Evolutionary conservation across 2,329 filamentous ascomycete genomes (phyloP).

Genomic region (Trichoderma oligosporum): DNA sequence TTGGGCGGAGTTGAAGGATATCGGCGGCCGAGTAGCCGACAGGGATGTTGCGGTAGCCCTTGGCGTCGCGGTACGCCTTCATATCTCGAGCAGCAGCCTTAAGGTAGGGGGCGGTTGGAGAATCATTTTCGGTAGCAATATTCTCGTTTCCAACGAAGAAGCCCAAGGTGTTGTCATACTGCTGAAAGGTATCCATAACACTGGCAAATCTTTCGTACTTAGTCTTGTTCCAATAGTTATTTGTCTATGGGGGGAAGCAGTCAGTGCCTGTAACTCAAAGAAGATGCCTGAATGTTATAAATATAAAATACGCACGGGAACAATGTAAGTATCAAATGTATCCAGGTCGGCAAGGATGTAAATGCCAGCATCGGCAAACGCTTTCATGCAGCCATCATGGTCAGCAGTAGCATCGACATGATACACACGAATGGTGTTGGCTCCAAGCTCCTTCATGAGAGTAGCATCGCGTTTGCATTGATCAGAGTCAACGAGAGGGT

Average conservation of each 20-base stretch:
- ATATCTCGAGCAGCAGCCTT: slow-evolving; percentile 78
- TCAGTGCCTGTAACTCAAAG: not conserved
- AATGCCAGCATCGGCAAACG: slow-evolving; percentile 74
- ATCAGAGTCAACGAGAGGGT: slow-evolving; percentile 70
- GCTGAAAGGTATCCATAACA: slow-evolving; percentile 73
- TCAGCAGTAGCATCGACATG: slow-evolving; percentile 70
- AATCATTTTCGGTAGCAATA: slow-evolving; percentile 59
- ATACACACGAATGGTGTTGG: slow-evolving; percentile 84
- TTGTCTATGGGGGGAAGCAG: slow-evolving; percentile 38
- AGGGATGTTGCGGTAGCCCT: slow-evolving; percentile 76
- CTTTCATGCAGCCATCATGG: slow-evolving; percentile 77
- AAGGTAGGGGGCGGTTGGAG: slow-evolving; percentile 70
- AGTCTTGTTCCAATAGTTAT: slow-evolving; percentile 67
- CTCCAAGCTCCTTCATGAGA: slow-evolving; percentile 75
- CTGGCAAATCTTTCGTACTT: slow-evolving; percentile 65
- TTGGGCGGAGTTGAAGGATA: slow-evolving; percentile 63
- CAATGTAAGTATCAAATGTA: slow-evolving; percentile 66
- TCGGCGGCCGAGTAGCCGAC: slow-evolving; percentile 86
- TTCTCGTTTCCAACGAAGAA: slow-evolving; percentile 90
- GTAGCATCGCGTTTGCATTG: slow-evolving; percentile 74
- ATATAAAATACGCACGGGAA: slow-evolving; percentile 45
- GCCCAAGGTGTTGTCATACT: slow-evolving; percentile 75
- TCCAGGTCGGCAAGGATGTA: slow-evolving; percentile 83
- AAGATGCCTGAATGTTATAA: no score
- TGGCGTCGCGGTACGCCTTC: slow-evolving; percentile 72